Evolutionary conservation across 1,139 yeast genomes (phyloP).

Genomic region (Debaryomycetaceae sp.): DNA sequence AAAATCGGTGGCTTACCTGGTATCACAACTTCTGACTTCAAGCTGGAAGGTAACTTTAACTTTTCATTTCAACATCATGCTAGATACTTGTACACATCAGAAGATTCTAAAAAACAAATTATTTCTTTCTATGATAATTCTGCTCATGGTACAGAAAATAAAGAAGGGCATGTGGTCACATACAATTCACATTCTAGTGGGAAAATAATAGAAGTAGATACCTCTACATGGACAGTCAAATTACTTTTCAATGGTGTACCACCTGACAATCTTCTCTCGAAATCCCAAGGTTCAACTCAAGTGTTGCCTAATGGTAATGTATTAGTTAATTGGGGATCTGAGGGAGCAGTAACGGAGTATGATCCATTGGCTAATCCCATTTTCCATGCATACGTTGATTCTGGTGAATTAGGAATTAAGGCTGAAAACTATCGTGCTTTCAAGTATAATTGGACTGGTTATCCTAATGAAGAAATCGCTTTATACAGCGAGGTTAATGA

Average conservation of each 20-base stretch:
- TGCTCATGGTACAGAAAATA: conserved; percentile 33
- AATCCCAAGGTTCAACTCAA: conserved; percentile 39
- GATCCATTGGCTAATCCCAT: conserved; percentile 23
- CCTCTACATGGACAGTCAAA: conserved; percentile 22
- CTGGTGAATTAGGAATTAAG: conserved; percentile 21
- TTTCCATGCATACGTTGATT: conserved; percentile 35
- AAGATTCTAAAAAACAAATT: conserved; percentile 21
- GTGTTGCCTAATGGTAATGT: conserved; percentile 34
- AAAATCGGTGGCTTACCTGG: conserved; percentile 27
- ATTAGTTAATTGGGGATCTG: conserved; percentile 39
- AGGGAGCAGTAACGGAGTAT: conserved; percentile 36
- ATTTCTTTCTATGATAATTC: conserved; percentile 36
- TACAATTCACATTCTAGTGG: conserved; percentile 26
- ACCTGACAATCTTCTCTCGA: conserved; percentile 23
- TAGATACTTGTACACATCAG: conserved; percentile 21
- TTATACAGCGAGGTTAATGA: conserved; percentile 15
- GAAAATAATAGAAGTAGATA: conserved; percentile 31
- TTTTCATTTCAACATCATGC: conserved; percentile 41
- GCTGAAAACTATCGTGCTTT: conserved; percentile 37
- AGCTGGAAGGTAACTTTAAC: conserved; percentile 15
- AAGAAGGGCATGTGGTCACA: conserved; percentile 21
- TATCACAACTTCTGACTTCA: conserved; percentile 20
- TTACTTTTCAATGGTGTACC: conserved; percentile 23
- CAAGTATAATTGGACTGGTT: conserved; percentile 34
- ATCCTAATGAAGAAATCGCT: conserved; percentile 31